Conservation (phyloP, 2,329 filamentous ascomycete species). For the Neofusicoccum sp. region DNA sequence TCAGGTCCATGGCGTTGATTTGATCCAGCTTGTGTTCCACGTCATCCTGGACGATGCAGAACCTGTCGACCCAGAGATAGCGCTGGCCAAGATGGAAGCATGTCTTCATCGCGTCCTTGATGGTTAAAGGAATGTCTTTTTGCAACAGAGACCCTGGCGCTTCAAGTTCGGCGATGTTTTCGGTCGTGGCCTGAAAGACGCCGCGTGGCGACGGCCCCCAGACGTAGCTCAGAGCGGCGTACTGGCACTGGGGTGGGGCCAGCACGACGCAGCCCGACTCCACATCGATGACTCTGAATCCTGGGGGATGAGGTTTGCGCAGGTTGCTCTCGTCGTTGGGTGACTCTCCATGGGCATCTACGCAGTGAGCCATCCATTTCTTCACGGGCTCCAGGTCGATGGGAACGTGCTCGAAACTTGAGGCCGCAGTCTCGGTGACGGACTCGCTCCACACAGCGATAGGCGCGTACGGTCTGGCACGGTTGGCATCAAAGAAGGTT, state of each 20-base stretch:
- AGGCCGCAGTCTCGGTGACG: no score
- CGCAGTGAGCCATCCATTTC: no score
- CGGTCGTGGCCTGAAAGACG: not conserved
- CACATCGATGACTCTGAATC: no score
- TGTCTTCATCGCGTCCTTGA: constrained; percentile 18
- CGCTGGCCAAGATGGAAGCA: constrained; percentile 3
- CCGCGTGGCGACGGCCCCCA: constrained; percentile 12
- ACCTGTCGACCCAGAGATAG: constrained; percentile 22
- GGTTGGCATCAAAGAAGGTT: no score
- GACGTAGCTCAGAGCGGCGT: constrained; percentile 21
- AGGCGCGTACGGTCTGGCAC: no score
- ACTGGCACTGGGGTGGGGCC: not conserved
- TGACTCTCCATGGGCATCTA: no score
- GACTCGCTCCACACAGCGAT: no score
- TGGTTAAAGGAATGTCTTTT: constrained; percentile 7
- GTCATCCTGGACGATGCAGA: constrained; percentile 21
- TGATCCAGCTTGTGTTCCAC: constrained; percentile 4
- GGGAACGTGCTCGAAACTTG: no score
- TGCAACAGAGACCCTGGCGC: not conserved
- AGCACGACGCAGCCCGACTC: not conserved
- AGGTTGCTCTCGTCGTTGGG: no score
- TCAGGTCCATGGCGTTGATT: constrained; percentile 20
- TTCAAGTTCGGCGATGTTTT: not conserved
- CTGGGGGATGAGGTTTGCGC: no score
- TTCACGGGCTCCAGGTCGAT: no score